phyloP scores from a whole-genome alignment of 2,329 filamentous ascomycete genomes.

The Colletotrichum salicis region DNA sequence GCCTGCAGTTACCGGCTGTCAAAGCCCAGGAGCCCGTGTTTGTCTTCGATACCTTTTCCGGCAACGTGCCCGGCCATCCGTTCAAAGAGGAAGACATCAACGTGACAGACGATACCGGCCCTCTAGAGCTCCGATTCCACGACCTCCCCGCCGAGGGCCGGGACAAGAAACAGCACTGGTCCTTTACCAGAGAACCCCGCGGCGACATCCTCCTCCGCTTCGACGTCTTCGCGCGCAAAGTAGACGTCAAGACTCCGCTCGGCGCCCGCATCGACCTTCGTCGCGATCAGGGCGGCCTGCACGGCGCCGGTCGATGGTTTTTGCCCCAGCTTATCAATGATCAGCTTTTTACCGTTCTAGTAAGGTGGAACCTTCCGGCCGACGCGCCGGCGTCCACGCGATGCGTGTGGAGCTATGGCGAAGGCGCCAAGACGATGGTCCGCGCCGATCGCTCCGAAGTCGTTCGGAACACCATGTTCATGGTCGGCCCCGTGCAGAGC shows the following conservation, averaged over 20 bases:
- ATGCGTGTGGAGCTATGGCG: slow-evolving; percentile 36
- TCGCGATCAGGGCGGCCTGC: slow-evolving; percentile 22
- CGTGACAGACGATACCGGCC: slow-evolving; percentile 19
- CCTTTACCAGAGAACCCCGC: slow-evolving; percentile 18
- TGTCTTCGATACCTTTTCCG: slow-evolving; percentile 1
- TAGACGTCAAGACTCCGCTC: slow-evolving; percentile 24
- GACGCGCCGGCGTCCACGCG: slow-evolving; percentile 29
- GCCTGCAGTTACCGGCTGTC: background rate
- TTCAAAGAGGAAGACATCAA: slow-evolving; percentile 9
- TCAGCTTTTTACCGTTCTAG: slow-evolving; percentile 20
- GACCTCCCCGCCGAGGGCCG: slow-evolving; percentile 29
- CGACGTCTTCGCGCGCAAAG: slow-evolving; percentile 33
- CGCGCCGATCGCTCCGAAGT: slow-evolving; percentile 20
- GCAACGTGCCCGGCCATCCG: slow-evolving; percentile 6
- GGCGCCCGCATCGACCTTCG: slow-evolving; percentile 34
- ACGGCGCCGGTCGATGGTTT: slow-evolving; percentile 33
- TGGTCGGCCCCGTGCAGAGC: slow-evolving; percentile 34
- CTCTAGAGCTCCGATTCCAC: slow-evolving; percentile 21
- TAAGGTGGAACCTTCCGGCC: slow-evolving; percentile 33
- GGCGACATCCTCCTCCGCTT: slow-evolving; percentile 33
- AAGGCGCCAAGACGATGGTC: slow-evolving; percentile 28
- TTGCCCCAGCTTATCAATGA: slow-evolving; percentile 28
- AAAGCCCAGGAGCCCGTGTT: slow-evolving; percentile 1
- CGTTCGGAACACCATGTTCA: slow-evolving; percentile 31
- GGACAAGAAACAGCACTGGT: slow-evolving; percentile 33